Evolutionary conservation across 768 basidiomycete species (phyloP).

Genomic region (Megacollybia marginata): DNA sequence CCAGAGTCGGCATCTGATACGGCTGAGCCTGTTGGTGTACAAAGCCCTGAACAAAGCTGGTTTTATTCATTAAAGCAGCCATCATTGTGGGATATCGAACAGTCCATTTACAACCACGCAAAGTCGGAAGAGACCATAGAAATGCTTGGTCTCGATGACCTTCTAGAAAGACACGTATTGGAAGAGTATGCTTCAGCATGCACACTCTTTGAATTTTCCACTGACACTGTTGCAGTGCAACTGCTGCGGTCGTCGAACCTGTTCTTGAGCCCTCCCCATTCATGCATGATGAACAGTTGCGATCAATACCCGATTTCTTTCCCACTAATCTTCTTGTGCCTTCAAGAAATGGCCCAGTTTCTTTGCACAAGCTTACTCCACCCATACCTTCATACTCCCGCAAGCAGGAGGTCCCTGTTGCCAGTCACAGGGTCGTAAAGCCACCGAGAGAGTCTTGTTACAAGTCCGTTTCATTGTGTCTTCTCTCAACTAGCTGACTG

Average conservation of each 20-base stretch:
- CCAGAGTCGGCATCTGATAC: too few relatives aligned
- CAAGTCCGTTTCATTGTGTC: slow-evolving; percentile 42
- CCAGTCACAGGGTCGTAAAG: slow-evolving; percentile 54
- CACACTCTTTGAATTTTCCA: slow-evolving; percentile 1
- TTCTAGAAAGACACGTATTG: slow-evolving; percentile 68
- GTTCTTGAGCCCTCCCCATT: slow-evolving; percentile 22
- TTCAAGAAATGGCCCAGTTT: slow-evolving; percentile 28
- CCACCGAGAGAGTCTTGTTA: slow-evolving; percentile 71
- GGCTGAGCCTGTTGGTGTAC: too few relatives aligned
- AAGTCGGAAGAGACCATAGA: slow-evolving; percentile 6
- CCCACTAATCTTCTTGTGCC: slow-evolving; percentile 5
- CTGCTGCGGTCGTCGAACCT: slow-evolving; percentile 21
- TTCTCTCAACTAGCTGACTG: slow-evolving; percentile 2
- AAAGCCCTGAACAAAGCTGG: too few relatives aligned
- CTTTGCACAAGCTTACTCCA: slow-evolving; percentile 56
- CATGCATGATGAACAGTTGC: too few relatives aligned
- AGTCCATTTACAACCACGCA: not conserved
- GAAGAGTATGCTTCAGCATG: slow-evolving; percentile 50
- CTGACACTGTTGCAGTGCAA: slow-evolving; percentile 10
- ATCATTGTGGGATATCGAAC: too few relatives aligned
- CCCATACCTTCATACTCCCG: slow-evolving; percentile 56
- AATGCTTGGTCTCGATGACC: slow-evolving; percentile 65
- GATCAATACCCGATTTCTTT: too few relatives aligned
- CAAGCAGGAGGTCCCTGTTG: slow-evolving; percentile 41
- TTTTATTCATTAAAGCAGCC: too few relatives aligned